A percentile compares a stretch with the other conserved stretches of the same genome.
These are phyloP conservation scores for Boletellus deceptivus DNA, from an alignment of 1,284 basidiomycete genomes.

Conservation along the genomic window DNA sequence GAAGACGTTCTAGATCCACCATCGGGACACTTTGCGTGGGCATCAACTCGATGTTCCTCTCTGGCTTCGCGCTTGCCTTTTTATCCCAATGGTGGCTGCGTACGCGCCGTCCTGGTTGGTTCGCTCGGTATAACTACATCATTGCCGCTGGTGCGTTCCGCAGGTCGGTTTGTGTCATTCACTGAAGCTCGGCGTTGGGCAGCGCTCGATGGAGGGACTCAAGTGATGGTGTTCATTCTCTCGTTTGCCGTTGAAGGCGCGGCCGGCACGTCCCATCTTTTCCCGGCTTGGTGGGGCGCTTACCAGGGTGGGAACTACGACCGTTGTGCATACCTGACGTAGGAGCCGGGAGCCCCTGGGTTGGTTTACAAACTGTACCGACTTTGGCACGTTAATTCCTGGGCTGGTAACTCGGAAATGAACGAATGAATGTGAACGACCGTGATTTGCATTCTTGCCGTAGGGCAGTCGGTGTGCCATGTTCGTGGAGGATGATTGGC, in stretches of 20 bases:
- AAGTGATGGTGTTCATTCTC: conserved; percentile 69
- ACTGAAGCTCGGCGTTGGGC: conserved; percentile 6
- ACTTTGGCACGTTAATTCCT: no score
- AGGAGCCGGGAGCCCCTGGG: neutral
- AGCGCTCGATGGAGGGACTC: conserved; percentile 60
- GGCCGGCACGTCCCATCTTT: conserved; percentile 52
- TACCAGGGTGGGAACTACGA: conserved; percentile 40
- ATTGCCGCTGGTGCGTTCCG: conserved; percentile 39
- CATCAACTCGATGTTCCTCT: conserved; percentile 42
- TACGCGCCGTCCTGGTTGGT: conserved; percentile 57
- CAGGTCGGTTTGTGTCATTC: neutral
- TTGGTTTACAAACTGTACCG: no score
- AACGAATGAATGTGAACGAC: no score
- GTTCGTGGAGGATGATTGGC: no score
- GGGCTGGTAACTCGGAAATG: no score
- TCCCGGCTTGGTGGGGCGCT: conserved; percentile 60
- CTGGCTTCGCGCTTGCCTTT: conserved; percentile 47
- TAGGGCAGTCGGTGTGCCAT: no score
- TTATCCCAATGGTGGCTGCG: conserved; percentile 59
- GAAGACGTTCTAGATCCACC: conserved; percentile 29
- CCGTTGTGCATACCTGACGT: conserved; percentile 19
- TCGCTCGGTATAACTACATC: conserved; percentile 48
- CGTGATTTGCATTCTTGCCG: no score
- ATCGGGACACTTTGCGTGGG: conserved; percentile 39
- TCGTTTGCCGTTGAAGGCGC: conserved; percentile 75